phyloP scores from a whole-genome alignment of 1,284 basidiomycete species.

The Blastosporella zonata region DNA sequence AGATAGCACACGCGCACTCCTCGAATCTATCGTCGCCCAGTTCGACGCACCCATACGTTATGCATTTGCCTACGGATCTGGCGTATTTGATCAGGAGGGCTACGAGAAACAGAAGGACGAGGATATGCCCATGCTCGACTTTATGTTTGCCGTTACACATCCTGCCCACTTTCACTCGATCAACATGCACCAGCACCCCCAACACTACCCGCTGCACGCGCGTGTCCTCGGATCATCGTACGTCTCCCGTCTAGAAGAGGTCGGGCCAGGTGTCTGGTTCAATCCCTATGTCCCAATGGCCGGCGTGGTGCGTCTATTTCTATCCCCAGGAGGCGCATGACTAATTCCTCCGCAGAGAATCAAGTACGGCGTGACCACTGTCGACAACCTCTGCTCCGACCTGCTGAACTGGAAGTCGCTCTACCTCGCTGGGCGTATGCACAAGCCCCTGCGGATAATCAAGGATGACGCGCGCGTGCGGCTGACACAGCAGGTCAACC shows the following conservation, averaged over 20 bases:
- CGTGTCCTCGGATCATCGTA: slow-evolving; percentile 78
- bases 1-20: slow-evolving; percentile 71
- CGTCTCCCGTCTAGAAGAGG: slow-evolving; percentile 73
- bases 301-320: slow-evolving; percentile 65
- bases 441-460: slow-evolving; percentile 93
- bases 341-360: slow-evolving; percentile 57
- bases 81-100: slow-evolving; percentile 86
- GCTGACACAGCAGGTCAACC: slow-evolving; percentile 90
- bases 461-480: slow-evolving; percentile 87
- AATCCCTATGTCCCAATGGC: slow-evolving; percentile 85
- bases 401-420: slow-evolving; percentile 91
- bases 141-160: slow-evolving; percentile 93
- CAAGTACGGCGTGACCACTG: slow-evolving; percentile 97
- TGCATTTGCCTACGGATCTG: slow-evolving; percentile 94
- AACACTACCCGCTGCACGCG: slow-evolving; percentile 87
- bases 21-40: slow-evolving; percentile 70
- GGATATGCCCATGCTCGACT: slow-evolving; percentile 84
- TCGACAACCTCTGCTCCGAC: slow-evolving; percentile 87
- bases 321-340: slow-evolving; percentile 8
- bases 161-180: slow-evolving; percentile 91
- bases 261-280: slow-evolving; percentile 93
- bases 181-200: slow-evolving; percentile 88
- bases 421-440: slow-evolving; percentile 95
- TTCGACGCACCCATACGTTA: slow-evolving; percentile 89
- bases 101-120: slow-evolving; percentile 42